Conservation (phyloP, 352 stramenopile genomes). For the Phytophthora pisi region DNA sequence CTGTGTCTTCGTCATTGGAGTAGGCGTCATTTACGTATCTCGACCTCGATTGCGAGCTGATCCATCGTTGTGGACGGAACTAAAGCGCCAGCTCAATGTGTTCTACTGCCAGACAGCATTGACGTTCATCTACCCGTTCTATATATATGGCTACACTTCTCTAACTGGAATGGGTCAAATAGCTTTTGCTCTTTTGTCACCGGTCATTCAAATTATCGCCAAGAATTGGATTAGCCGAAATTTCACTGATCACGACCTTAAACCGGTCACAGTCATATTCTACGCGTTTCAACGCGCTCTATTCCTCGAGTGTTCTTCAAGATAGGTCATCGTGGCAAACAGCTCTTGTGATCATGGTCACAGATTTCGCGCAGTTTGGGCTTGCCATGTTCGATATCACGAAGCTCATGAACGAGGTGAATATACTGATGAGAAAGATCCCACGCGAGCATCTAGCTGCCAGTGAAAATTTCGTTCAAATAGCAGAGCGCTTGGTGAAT, state of each 20-base stretch:
- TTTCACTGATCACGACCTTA: constrained; percentile 16
- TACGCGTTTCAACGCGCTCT: constrained; percentile 48
- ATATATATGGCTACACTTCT: constrained; percentile 17
- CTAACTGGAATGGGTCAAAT: constrained; percentile 5
- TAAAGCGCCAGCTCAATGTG: constrained; percentile 3
- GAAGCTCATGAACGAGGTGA: neutral
- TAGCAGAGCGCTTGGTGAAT: neutral
- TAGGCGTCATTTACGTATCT: constrained; percentile 7
- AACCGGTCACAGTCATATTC: constrained; percentile 43
- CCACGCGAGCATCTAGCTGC: neutral
- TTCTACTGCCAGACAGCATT: constrained; percentile 17
- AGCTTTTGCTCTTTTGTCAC: constrained; percentile 16
- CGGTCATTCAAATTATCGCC: constrained; percentile 28
- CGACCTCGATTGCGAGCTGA: neutral
- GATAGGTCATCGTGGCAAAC: constrained; percentile 26
- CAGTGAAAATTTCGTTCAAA: neutral
- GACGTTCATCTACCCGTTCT: constrained; percentile 31
- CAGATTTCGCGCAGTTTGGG: constrained; percentile 12
- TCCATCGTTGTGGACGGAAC: neutral
- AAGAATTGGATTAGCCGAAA: constrained; percentile 26
- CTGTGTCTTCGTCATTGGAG: neutral
- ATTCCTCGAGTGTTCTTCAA: constrained; percentile 33
- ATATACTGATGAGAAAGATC: neutral
- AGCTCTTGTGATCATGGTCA: constrained; percentile 18
- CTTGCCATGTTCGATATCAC: neutral